Conservation (phyloP, 495 filamentous ascomycete species). For the Neurospora sp. region DNA sequence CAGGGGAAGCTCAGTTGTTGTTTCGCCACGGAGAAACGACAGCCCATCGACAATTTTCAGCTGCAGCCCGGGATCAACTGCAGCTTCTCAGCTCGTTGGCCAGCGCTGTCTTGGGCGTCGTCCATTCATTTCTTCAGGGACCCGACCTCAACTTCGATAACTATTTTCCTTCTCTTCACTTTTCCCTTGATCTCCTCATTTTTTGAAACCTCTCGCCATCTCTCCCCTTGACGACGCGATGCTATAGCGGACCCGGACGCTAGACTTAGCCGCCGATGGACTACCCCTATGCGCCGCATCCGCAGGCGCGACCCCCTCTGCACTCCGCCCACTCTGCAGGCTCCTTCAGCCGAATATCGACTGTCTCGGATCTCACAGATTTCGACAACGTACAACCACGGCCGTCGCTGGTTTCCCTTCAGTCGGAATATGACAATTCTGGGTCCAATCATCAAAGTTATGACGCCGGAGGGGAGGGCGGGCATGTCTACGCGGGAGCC, state of each 20-base stretch:
- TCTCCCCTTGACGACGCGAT: neutral
- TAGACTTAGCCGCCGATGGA: slow-evolving; percentile 11
- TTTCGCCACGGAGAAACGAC: neutral
- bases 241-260: neutral
- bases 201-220: neutral
- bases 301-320: slow-evolving; percentile 12
- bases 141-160: neutral
- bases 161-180: neutral
- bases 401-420: slow-evolving; percentile 33
- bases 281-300: slow-evolving; percentile 7
- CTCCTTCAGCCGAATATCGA: slow-evolving; percentile 33
- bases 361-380: slow-evolving; percentile 29
- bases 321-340: slow-evolving; percentile 11
- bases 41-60: neutral
- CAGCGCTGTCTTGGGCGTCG: neutral
- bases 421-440: slow-evolving; percentile 19
- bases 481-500: slow-evolving; percentile 6
- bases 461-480: neutral
- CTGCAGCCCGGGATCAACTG: neutral
- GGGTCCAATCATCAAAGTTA: neutral
- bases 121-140: neutral
- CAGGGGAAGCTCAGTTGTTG: neutral
- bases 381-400: slow-evolving; percentile 24
- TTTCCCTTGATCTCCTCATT: neutral
- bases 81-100: neutral